Evolutionary conservation across 169 alveolate genomes (phyloP).

Genomic region (Blepharisma undulans): DNA sequence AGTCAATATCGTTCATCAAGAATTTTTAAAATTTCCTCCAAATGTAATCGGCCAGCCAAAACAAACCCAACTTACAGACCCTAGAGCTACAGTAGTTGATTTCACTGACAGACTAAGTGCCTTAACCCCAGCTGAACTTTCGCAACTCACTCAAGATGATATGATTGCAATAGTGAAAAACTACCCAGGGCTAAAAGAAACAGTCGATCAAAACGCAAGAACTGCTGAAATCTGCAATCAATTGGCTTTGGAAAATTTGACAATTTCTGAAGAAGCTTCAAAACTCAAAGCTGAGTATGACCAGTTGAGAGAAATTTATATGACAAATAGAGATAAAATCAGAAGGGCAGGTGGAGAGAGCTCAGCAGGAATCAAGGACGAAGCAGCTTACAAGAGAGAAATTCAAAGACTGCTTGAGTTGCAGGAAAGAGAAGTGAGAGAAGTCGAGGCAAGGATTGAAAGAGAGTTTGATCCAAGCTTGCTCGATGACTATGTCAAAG

Average conservation of each 20-base stretch:
- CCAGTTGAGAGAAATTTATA: background rate
- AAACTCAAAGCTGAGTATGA: background rate
- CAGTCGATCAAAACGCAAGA: background rate
- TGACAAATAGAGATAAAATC: background rate
- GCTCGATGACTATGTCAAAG: background rate
- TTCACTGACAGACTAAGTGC: background rate
- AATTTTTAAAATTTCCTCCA: background rate
- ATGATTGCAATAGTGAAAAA: background rate
- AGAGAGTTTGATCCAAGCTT: background rate
- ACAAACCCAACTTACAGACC: background rate
- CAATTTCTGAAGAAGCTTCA: background rate
- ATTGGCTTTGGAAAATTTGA: background rate
- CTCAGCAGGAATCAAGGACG: background rate
- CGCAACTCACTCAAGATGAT: background rate
- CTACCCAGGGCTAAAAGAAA: background rate
- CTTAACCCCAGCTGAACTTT: background rate
- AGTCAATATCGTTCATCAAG: background rate
- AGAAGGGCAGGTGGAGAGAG: background rate
- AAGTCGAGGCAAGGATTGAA: background rate
- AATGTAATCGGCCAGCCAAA: background rate
- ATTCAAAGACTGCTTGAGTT: background rate
- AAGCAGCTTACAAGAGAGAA: background rate
- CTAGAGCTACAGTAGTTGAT: background rate
- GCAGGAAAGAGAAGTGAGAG: background rate
- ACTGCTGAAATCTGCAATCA: background rate